phyloP scores from a whole-genome alignment of 805 yeast species.

The Metschnikowia proteae region DNA sequence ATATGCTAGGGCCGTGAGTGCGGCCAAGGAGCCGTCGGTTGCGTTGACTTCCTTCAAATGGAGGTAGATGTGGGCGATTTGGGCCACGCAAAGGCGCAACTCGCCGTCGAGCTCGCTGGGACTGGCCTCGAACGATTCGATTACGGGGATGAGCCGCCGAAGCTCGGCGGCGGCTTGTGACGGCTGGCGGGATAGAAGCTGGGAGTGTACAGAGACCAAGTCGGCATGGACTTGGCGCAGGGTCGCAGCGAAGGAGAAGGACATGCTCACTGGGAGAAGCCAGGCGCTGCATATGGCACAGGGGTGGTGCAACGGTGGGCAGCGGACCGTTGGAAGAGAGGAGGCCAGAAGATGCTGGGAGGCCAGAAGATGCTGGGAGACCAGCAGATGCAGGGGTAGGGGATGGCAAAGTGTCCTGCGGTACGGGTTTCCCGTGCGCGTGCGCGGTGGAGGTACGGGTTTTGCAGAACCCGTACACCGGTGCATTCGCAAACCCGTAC shows the following conservation, averaged over 20 bases:
- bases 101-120: constrained; percentile 49
- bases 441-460: too few species aligned
- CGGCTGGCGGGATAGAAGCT: background rate
- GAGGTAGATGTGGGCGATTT: constrained; percentile 27
- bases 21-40: constrained; percentile 1
- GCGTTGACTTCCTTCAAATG: background rate
- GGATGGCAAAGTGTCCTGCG: too few species aligned
- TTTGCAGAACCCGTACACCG: constrained; percentile 2
- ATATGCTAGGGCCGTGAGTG: constrained; percentile 46
- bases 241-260: background rate
- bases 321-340: too few species aligned
- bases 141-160: background rate
- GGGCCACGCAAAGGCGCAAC: constrained; percentile 31
- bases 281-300: background rate
- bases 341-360: too few species aligned
- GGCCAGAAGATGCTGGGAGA: too few species aligned
- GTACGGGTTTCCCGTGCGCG: too few species aligned
- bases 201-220: background rate
- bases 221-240: background rate
- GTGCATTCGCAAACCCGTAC: constrained; percentile 3
- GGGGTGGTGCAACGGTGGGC: too few species aligned
- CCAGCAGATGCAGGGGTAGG: too few species aligned
- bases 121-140: constrained; percentile 50
- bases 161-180: background rate
- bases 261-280: background rate